phyloP scores from a whole-genome alignment of 768 basidiomycete species.

The Omphalotus guepiniiformis region DNA sequence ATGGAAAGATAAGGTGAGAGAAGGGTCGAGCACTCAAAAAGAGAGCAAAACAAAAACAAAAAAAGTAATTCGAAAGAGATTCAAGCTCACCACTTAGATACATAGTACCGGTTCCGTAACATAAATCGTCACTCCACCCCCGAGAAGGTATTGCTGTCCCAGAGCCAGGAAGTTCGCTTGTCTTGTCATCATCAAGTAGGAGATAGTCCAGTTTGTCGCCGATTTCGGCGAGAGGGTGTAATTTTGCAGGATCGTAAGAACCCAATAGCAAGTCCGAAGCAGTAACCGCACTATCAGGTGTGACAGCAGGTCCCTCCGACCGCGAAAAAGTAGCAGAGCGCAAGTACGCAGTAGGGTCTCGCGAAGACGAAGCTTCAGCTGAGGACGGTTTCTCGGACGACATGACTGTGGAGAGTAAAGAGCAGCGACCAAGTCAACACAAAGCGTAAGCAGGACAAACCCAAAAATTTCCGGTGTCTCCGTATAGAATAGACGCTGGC shows the following conservation, averaged over 20 bases:
- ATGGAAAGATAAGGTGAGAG: conserved; percentile 68
- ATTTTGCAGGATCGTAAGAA: conserved; percentile 84
- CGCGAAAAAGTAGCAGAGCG: conserved; percentile 46
- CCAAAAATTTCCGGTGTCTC: conserved; percentile 1
- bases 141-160: conserved; percentile 88
- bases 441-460: no score
- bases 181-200: conserved; percentile 94
- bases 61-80: conserved; percentile 62
- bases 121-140: conserved; percentile 99
- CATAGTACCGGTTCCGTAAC: conserved; percentile 98
- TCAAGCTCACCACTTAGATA: conserved; percentile 88
- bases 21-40: conserved; percentile 43
- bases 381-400: conserved; percentile 19
- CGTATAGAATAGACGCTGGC: no score
- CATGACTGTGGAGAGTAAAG: conserved; percentile 21
- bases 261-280: conserved; percentile 85
- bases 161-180: conserved; percentile 83
- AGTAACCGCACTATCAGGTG: conserved; percentile 60
- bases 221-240: conserved; percentile 91
- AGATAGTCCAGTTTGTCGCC: conserved; percentile 95
- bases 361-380: conserved; percentile 36
- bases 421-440: background rate
- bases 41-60: conserved; percentile 45
- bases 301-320: conserved; percentile 30
- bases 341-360: conserved; percentile 42